Evolutionary conservation across 495 filamentous ascomycete genomes (phyloP).

Genomic region (Umbilicaria muhlenbergii): DNA sequence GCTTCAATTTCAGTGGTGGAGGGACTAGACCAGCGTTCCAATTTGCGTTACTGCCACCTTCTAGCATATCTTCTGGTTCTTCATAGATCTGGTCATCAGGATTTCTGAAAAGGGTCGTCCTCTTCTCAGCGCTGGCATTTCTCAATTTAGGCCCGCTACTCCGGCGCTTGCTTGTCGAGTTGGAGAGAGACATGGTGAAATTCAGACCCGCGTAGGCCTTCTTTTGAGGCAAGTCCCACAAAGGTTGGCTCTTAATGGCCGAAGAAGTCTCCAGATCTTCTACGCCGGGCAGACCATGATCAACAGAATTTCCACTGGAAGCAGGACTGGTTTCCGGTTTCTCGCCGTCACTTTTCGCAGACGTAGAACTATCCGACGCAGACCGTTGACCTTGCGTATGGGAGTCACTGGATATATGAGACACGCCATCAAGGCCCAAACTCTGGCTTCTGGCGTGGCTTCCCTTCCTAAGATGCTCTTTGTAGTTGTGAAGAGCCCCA

Average conservation of each 20-base stretch:
- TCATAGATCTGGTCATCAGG: slow-evolving; percentile 80
- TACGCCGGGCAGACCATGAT: background rate
- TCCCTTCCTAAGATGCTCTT: slow-evolving; percentile 40
- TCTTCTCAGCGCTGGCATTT: slow-evolving; percentile 24
- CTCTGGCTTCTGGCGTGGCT: slow-evolving; percentile 48
- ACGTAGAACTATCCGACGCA: slow-evolving; percentile 32
- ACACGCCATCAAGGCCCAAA: slow-evolving; percentile 20
- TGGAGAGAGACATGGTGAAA: background rate
- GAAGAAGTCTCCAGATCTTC: background rate
- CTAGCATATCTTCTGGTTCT: slow-evolving; percentile 38
- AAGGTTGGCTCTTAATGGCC: slow-evolving; percentile 3
- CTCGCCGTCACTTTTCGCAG: slow-evolving; percentile 13
- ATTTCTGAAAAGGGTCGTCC: slow-evolving; percentile 31
- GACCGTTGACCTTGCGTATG: slow-evolving; percentile 25
- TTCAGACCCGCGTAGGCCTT: slow-evolving; percentile 16
- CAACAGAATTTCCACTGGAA: background rate
- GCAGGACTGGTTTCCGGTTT: slow-evolving; percentile 1
- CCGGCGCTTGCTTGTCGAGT: slow-evolving; percentile 9
- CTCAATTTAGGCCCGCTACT: slow-evolving; percentile 19
- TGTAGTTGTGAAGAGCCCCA: slow-evolving; percentile 46
- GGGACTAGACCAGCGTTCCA: slow-evolving; percentile 17
- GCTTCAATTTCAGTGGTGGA: slow-evolving; percentile 34
- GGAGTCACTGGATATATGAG: background rate
- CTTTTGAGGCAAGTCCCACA: slow-evolving; percentile 16
- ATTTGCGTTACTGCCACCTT: too few relatives aligned